Percentiles rank a stretch among this genome's conserved stretches.
phyloP scores from a whole-genome alignment of 2,329 filamentous ascomycete species.

The Ophiosphaerella narmari region DNA sequence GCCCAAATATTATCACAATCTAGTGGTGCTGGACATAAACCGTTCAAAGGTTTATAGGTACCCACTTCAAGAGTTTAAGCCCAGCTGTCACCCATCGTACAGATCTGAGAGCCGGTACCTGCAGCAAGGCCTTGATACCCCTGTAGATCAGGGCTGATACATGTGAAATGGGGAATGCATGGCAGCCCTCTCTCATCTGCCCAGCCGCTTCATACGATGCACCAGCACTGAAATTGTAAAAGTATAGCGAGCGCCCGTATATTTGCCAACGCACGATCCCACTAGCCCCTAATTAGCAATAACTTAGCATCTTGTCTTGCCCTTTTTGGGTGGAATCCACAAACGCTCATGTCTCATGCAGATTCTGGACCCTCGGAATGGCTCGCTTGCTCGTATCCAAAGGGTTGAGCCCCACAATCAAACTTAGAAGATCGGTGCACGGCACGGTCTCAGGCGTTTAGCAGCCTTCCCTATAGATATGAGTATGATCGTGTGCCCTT shows the following conservation, averaged over 20 bases:
- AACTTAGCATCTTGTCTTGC: not conserved
- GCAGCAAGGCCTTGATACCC: not conserved
- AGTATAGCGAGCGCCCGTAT: not conserved
- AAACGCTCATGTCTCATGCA: slow-evolving; percentile 1
- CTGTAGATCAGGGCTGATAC: not conserved
- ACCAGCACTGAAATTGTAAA: slow-evolving; percentile 2
- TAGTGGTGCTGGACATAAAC: too few species aligned
- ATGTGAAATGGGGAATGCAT: slow-evolving; percentile 3
- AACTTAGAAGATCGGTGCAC: slow-evolving; percentile 9
- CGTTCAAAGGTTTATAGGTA: not conserved
- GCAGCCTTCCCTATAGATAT: slow-evolving; percentile 14
- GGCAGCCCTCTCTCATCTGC: slow-evolving; percentile 14
- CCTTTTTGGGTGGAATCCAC: not conserved
- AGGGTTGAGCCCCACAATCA: slow-evolving; percentile 1
- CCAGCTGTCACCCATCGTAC: not conserved
- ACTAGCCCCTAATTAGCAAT: not conserved
- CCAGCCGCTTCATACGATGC: slow-evolving; percentile 7
- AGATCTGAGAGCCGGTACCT: not conserved
- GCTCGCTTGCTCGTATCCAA: slow-evolving; percentile 4
- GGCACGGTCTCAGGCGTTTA: slow-evolving; percentile 1
- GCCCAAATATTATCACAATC: not conserved
- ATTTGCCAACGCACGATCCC: slow-evolving; percentile 6
- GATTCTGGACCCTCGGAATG: not conserved
- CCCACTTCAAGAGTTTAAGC: not conserved
- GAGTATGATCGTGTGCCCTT: not conserved